These are phyloP conservation scores for Vitellaria paradoxa DNA, from an alignment of 179 eudicot species.

Conservation along the genomic window DNA sequence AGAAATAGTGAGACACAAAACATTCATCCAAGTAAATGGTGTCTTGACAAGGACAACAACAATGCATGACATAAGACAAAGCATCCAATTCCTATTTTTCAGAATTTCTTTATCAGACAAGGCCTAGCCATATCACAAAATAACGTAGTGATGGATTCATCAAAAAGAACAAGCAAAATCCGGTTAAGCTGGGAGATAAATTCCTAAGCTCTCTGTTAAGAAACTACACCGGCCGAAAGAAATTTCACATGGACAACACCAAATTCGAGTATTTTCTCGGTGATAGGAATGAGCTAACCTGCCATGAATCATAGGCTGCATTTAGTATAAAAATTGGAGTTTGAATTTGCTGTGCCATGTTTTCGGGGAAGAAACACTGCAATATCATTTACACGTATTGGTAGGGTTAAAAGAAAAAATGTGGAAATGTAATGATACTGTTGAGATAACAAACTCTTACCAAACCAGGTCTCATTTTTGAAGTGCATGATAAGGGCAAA, in stretches of 20 bases:
- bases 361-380: constrained; percentile 96
- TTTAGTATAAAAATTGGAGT: constrained; percentile 79
- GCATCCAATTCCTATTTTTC: not conserved
- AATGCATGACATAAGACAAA: not conserved
- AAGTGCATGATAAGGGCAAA: constrained; percentile 68
- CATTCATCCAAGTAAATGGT: no score
- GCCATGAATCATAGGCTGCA: constrained; percentile 99
- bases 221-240: no score
- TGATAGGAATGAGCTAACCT: constrained; percentile 43
- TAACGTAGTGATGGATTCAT: not conserved
- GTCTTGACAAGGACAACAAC: no score
- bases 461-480: constrained; percentile 45
- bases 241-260: not conserved
- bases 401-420: not conserved
- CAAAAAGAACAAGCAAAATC: not conserved
- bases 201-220: not conserved
- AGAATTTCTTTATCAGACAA: not conserved
- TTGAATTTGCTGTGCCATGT: constrained; percentile 44
- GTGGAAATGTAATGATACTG: not conserved
- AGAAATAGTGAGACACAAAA: no score
- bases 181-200: not conserved
- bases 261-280: not conserved
- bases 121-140: not conserved
- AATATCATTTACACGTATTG: constrained; percentile 14
- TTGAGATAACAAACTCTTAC: constrained; percentile 34